phyloP scores from a whole-genome alignment of 805 yeast species.

The Schwanniomyces pseudopolymorphus region DNA sequence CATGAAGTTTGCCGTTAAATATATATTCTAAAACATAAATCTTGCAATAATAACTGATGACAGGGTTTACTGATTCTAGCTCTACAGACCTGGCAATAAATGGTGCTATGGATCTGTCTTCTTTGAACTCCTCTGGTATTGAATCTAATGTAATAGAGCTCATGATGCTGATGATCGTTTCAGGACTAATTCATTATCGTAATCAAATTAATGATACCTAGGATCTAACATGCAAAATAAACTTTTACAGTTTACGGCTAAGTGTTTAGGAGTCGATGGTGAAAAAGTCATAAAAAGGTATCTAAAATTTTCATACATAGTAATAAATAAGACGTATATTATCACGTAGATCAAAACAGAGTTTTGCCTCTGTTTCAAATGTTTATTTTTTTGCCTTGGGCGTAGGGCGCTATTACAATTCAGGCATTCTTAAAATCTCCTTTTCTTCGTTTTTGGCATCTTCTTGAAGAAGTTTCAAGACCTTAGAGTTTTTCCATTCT shows the following conservation, averaged over 20 bases:
- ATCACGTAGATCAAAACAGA: not conserved
- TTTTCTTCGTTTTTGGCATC: conserved; percentile 70
- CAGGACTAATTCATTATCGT: not conserved
- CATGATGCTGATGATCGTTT: not conserved
- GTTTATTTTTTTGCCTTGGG: not conserved
- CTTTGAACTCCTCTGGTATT: conserved; percentile 26
- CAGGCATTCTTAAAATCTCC: conserved; percentile 86
- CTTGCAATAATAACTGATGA: conserved; percentile 71
- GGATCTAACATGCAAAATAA: not conserved
- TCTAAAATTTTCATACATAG: not conserved
- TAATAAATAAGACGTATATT: not conserved
- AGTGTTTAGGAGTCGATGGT: not conserved
- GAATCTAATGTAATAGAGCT: conserved; percentile 2
- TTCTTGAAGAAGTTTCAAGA: conserved; percentile 66
- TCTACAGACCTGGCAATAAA: conserved; percentile 59
- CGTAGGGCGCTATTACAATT: conserved; percentile 13
- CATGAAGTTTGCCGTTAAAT: conserved; percentile 59
- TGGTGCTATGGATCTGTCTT: conserved; percentile 40
- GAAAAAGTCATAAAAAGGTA: not conserved
- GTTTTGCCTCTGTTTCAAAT: not conserved
- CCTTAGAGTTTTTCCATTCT: conserved; percentile 69
- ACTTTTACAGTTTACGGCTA: not conserved
- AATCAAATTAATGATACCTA: not conserved
- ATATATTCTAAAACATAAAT: conserved; percentile 71
- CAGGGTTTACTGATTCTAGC: conserved; percentile 55